Conservation (phyloP, 805 yeast genomes). For the Yarrowia sp. region DNA sequence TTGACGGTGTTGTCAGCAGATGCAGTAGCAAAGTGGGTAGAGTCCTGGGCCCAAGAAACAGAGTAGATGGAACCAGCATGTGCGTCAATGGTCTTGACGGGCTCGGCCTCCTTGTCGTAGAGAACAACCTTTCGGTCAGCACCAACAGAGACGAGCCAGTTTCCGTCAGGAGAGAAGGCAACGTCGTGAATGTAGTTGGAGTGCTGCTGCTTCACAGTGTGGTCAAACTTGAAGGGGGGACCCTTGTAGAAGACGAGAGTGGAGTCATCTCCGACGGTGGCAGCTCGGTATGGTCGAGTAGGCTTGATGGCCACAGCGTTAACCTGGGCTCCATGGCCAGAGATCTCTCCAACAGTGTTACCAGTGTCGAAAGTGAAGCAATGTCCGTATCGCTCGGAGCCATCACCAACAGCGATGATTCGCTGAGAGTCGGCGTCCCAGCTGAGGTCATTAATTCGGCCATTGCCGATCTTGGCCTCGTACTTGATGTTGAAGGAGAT, state of each 20-base stretch:
- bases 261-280: slow-evolving; percentile 87
- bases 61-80: slow-evolving; percentile 84
- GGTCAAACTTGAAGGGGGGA: slow-evolving; percentile 87
- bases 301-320: slow-evolving; percentile 84
- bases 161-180: slow-evolving; percentile 78
- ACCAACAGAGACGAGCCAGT: slow-evolving; percentile 72
- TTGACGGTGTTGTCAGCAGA: slow-evolving; percentile 81
- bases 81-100: slow-evolving; percentile 44
- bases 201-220: slow-evolving; percentile 71
- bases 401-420: slow-evolving; percentile 91
- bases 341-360: slow-evolving; percentile 92
- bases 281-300: slow-evolving; percentile 87
- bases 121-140: slow-evolving; percentile 74
- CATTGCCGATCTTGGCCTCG: slow-evolving; percentile 75
- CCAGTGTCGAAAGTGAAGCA: slow-evolving; percentile 94
- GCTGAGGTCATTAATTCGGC: slow-evolving; percentile 75
- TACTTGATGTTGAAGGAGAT: slow-evolving; percentile 64
- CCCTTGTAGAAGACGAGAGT: slow-evolving; percentile 82
- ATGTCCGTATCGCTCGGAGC: slow-evolving; percentile 87
- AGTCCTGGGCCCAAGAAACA: slow-evolving; percentile 63
- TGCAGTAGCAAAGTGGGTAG: slow-evolving; percentile 63
- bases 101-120: slow-evolving; percentile 83
- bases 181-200: slow-evolving; percentile 78
- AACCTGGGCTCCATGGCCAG: slow-evolving; percentile 83
- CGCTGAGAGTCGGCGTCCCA: slow-evolving; percentile 92